Percentiles rank a stretch among this genome's conserved stretches.
phyloP scores from a whole-genome alignment of 2,329 filamentous ascomycete genomes.

The Drechslera avenae region DNA sequence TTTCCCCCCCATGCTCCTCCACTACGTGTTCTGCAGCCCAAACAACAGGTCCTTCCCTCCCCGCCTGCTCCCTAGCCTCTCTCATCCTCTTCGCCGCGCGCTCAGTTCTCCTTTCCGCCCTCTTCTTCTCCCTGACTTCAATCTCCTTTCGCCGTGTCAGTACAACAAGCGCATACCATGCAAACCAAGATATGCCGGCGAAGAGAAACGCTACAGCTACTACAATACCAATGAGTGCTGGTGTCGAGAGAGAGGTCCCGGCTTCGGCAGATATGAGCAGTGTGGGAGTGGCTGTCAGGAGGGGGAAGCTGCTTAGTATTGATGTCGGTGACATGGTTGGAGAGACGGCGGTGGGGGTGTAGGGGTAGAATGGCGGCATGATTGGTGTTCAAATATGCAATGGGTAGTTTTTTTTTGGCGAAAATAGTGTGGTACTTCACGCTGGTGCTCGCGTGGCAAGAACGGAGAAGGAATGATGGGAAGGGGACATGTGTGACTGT shows the following conservation, averaged over 20 bases:
- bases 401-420: no score
- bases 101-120: not conserved
- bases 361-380: constrained; percentile 3
- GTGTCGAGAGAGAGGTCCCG: not conserved
- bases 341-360: not conserved
- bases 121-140: not conserved
- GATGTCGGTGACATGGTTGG: no score
- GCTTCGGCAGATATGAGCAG: not conserved
- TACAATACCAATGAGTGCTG: not conserved
- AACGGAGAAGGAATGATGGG: not conserved
- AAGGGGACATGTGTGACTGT: no score
- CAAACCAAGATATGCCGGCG: constrained; percentile 1
- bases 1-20: no score
- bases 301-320: not conserved
- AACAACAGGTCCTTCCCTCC: no score
- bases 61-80: constrained; percentile 68
- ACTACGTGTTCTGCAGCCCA: no score
- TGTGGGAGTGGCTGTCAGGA: not conserved
- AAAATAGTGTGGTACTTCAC: no score
- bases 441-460: not conserved
- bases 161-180: not conserved
- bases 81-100: constrained; percentile 35
- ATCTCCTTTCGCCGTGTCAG: not conserved
- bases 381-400: not conserved
- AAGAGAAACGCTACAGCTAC: constrained; percentile 1